Conservation (phyloP, 1,284 basidiomycete species). For the Ceratobasidium sp. region DNA sequence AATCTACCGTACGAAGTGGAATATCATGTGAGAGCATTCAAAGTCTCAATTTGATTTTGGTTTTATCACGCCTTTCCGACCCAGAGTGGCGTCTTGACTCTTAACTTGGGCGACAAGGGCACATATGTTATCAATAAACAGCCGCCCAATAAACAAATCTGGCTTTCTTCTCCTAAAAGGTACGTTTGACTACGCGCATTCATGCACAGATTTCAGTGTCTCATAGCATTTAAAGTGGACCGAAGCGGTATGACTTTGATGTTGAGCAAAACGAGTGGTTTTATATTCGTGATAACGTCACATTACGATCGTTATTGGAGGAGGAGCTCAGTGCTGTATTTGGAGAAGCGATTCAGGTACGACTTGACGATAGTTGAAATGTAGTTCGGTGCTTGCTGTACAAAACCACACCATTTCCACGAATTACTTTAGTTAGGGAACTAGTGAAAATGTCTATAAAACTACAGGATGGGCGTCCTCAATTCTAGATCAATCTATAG, state of each 20-base stretch:
- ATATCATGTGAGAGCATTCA: conserved; percentile 79
- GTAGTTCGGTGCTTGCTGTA: background rate
- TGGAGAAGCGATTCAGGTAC: conserved; percentile 49
- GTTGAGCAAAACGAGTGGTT: conserved; percentile 74
- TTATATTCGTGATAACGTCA: conserved; percentile 77
- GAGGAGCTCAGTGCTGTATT: conserved; percentile 65
- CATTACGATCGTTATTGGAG: conserved; percentile 76
- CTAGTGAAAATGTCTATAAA: background rate
- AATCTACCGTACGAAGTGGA: conserved; percentile 83
- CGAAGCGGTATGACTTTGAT: conserved; percentile 87
- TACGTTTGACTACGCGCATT: conserved; percentile 53
- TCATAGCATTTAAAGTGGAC: conserved; percentile 70
- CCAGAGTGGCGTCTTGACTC: conserved; percentile 90
- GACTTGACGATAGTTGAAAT: conserved; percentile 52
- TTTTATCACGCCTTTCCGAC: conserved; percentile 47
- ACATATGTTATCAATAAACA: conserved; percentile 99
- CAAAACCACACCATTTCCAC: background rate
- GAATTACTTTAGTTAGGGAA: background rate
- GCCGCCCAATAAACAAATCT: conserved; percentile 98
- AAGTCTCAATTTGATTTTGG: conserved; percentile 42
- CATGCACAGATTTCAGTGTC: background rate
- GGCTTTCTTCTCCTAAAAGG: conserved; percentile 93
- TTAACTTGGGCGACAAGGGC: conserved; percentile 83
- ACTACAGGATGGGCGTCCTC: background rate
- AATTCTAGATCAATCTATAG: too few species aligned